phyloP scores from a whole-genome alignment of 495 filamentous ascomycete genomes.

The Tuber umbilicatum region DNA sequence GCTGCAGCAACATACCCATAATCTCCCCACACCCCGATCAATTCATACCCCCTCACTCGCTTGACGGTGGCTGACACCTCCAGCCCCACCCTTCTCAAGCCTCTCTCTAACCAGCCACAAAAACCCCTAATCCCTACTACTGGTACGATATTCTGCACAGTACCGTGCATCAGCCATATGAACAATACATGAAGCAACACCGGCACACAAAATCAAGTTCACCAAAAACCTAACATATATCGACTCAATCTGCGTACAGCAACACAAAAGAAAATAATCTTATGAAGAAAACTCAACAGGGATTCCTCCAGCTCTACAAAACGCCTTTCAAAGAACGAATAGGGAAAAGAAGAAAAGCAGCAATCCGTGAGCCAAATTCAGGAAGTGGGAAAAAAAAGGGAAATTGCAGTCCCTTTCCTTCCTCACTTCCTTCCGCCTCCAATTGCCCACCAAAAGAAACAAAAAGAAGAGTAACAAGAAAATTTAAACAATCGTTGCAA shows the following conservation, averaged over 20 bases:
- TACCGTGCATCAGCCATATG: not conserved
- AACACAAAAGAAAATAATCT: not conserved
- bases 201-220: not conserved
- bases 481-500: not conserved
- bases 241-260: not conserved
- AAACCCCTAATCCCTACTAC: not conserved
- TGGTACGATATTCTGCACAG: not conserved
- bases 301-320: not conserved
- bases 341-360: not conserved
- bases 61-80: not conserved
- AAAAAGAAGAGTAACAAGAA: not conserved
- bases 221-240: no score
- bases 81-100: not conserved
- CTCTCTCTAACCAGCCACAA: not conserved
- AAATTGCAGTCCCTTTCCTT: not conserved
- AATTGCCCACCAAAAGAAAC: not conserved
- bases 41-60: not conserved
- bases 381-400: not conserved
- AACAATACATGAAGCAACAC: not conserved
- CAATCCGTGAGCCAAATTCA: not conserved
- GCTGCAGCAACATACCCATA: not conserved
- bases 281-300: not conserved
- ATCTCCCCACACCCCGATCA: not conserved
- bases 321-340: not conserved
- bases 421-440: not conserved